Conservation (phyloP, 495 filamentous ascomycete species). For the Tuber magnatum region DNA sequence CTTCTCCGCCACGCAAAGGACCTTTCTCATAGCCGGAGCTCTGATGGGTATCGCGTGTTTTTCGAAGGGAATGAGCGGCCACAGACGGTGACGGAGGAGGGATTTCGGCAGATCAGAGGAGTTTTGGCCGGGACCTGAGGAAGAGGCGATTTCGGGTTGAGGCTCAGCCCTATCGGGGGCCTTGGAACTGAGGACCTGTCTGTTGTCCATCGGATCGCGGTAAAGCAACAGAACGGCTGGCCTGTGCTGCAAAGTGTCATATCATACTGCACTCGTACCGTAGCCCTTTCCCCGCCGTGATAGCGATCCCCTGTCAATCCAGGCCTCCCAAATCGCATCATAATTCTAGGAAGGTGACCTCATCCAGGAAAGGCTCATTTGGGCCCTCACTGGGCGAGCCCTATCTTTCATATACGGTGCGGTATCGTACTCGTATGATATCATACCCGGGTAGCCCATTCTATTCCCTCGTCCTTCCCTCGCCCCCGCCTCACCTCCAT, state of each 20-base stretch:
- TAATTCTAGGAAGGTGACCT: neutral
- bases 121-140: neutral
- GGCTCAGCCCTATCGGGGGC: neutral
- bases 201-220: neutral
- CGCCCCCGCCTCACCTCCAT: neutral
- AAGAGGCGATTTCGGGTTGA: neutral
- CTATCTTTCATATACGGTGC: neutral
- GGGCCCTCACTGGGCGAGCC: neutral
- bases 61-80: neutral
- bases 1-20: conserved; percentile 93
- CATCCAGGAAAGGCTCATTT: neutral
- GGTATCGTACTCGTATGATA: no score
- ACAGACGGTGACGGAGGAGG: neutral
- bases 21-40: conserved; percentile 35
- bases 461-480: neutral
- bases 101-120: neutral
- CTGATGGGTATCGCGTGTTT: neutral
- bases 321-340: neutral
- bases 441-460: neutral
- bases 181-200: neutral
- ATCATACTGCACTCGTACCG: no score
- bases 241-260: neutral
- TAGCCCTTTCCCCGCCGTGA: neutral
- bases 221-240: neutral
- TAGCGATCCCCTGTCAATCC: neutral